Evolutionary conservation across 768 basidiomycete genomes (phyloP), one percentile per base, ranked within the genome.

Genomic region (Agaricus subrufescens): DNA sequence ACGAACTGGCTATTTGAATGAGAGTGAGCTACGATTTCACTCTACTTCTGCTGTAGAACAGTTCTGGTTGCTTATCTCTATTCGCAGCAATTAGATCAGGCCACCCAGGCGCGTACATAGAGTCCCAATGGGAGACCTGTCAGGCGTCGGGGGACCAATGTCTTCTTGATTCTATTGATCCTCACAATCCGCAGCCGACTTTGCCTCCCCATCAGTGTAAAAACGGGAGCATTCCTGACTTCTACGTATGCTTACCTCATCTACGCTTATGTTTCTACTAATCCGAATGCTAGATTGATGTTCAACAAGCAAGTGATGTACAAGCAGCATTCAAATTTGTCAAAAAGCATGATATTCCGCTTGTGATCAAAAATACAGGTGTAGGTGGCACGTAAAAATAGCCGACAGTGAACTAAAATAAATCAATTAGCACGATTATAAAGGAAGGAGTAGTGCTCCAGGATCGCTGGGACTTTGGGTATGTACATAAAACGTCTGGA

Each of bases 111-210:
- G 66, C 62, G 15, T 66, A 65, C 52, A 60, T 64, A 38, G 62
- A 66, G 47, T 60, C 75, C 0, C 78, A 84, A 59, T 83, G 78
- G 79, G 83, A 82, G 58, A 79, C 78, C 1, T 85, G 84, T 62
- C 80, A 83, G 65, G 54, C 65, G 10, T 71, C 70, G 0, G 67
- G 70, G 7, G 69, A 75, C 14, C 72, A 74, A 37, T 84, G 84
- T 59, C 66, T 81, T 1, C 71, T 84, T 5, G 74, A 81, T 62
- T 77, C 61, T 54, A 57, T 60, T 7, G 50, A 69, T 40, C 69
- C 75, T 0, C 58, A 68, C 23, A 67, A 76, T 54, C 40, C 49
- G 8, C 49, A 43, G 4, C 54, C 66, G 1, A 64, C 64, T 0
- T 62, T 64, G 3, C 61, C 67, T 4, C 69, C 71, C 8, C 61